phyloP scores from a whole-genome alignment of 805 yeast genomes.

The Cyberlindnera lachancei region DNA sequence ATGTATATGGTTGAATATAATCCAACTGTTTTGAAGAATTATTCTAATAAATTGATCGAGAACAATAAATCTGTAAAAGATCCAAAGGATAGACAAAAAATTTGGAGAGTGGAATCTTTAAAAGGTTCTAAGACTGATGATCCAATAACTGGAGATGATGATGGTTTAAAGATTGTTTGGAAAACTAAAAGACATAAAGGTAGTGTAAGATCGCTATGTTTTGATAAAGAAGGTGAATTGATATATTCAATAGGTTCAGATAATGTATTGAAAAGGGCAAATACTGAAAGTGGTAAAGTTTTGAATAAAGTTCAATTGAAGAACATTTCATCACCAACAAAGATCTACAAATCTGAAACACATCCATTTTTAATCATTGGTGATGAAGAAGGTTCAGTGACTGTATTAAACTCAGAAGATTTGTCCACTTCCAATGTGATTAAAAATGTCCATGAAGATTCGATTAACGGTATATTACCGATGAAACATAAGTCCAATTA shows the following conservation, averaged over 20 bases:
- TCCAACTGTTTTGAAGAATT: constrained; percentile 35
- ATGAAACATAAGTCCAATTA: constrained; percentile 67
- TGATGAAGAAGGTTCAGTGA: constrained; percentile 61
- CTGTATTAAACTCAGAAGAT: constrained; percentile 50
- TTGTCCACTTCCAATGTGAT: constrained; percentile 44
- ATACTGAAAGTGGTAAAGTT: constrained; percentile 69
- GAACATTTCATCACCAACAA: constrained; percentile 23
- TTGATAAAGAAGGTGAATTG: constrained; percentile 43
- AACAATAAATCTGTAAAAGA: constrained; percentile 13
- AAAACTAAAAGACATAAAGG: constrained; percentile 86
- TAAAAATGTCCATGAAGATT: constrained; percentile 60
- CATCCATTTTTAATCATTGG: constrained; percentile 44
- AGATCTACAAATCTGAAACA: constrained; percentile 26
- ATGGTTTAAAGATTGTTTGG: constrained; percentile 46
- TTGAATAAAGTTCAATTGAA: constrained; percentile 24
- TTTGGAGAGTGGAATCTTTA: constrained; percentile 36
- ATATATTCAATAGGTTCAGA: constrained; percentile 76
- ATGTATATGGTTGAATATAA: constrained; percentile 57
- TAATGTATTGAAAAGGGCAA: constrained; percentile 67
- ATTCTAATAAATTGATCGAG: constrained; percentile 19
- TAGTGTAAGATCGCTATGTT: constrained; percentile 66
- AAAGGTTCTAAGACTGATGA: too few species aligned
- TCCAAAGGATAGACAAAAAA: constrained; percentile 30
- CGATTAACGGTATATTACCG: constrained; percentile 66
- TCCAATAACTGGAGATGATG: constrained; percentile 18